Percentiles rank a stretch among this genome's conserved stretches.
phyloP scores from a whole-genome alignment of 345 rosid species.

The Sonneratia caseolaris region DNA sequence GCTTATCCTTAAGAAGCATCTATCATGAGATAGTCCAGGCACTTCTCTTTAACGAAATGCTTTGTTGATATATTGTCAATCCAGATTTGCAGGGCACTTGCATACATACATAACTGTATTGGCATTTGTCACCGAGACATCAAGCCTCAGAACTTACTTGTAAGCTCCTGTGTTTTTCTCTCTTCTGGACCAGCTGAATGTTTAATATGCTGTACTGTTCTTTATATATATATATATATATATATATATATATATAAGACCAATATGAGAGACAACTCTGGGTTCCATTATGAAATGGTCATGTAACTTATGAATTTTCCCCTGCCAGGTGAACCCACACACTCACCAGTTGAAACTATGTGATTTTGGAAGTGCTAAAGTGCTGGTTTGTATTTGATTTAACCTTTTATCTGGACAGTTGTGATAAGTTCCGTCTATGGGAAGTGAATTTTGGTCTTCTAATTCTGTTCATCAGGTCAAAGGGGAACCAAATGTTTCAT shows the following conservation, averaged over 20 bases:
- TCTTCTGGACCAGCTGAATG: neutral
- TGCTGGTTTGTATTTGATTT: conserved; percentile 42
- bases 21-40: neutral
- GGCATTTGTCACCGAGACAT: conserved; percentile 98
- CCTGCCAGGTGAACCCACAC: conserved; percentile 70
- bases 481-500: conserved; percentile 90
- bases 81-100: conserved; percentile 96
- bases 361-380: conserved; percentile 98
- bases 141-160: conserved; percentile 90
- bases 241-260: too few species aligned
- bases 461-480: conserved; percentile 41
- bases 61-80: conserved; percentile 11
- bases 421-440: conserved; percentile 7
- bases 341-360: conserved; percentile 87
- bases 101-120: conserved; percentile 70
- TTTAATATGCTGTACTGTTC: neutral
- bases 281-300: neutral
- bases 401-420: conserved; percentile 8
- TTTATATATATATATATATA: too few species aligned
- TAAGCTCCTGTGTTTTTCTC: conserved; percentile 20
- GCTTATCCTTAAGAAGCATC: too few species aligned
- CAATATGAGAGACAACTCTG: neutral
- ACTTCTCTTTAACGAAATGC: neutral
- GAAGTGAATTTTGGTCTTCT: neutral
- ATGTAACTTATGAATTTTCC: neutral